Percentiles rank a stretch among this genome's conserved stretches.
Conservation (phyloP, 345 rosid genomes). For the Pugionium dolabratum region DNA sequence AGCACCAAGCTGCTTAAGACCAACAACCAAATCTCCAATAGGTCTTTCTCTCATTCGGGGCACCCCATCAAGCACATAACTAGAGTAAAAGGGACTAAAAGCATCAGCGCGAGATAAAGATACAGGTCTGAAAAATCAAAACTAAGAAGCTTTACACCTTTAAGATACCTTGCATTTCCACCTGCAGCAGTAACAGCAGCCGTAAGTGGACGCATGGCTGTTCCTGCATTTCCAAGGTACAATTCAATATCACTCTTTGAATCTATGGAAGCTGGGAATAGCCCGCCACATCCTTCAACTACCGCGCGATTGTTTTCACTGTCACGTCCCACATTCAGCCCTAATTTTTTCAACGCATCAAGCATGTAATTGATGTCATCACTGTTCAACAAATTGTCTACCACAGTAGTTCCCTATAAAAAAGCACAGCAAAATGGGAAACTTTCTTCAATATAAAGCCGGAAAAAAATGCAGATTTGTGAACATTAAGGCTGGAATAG, state of each 20-base stretch:
- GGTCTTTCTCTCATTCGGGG: slow-evolving; percentile 98
- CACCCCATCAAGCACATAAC: slow-evolving; percentile 92
- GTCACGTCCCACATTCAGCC: slow-evolving; percentile 63
- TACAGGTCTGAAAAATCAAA: background rate
- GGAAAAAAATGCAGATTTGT: background rate
- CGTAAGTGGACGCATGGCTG: slow-evolving; percentile 96
- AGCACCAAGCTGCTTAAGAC: slow-evolving; percentile 95
- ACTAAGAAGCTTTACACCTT: background rate
- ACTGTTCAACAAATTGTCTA: slow-evolving; percentile 85
- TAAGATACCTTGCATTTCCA: slow-evolving; percentile 72
- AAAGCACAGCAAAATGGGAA: background rate
- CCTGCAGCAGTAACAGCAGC: slow-evolving; percentile 93
- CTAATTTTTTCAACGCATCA: slow-evolving; percentile 75
- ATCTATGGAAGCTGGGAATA: slow-evolving; percentile 63
- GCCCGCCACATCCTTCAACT: slow-evolving; percentile 87
- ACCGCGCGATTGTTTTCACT: slow-evolving; percentile 55
- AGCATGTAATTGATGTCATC: slow-evolving; percentile 93
- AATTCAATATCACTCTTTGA: slow-evolving; percentile 60
- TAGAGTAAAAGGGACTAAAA: slow-evolving; percentile 31
- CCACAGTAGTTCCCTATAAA: slow-evolving; percentile 78
- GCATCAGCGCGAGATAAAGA: background rate
- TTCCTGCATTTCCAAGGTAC: slow-evolving; percentile 96
- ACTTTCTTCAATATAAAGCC: slow-evolving; percentile 1
- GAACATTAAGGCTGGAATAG: background rate
- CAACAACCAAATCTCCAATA: slow-evolving; percentile 80